A percentile compares a stretch with the other conserved stretches of the same genome.
Evolutionary conservation across 345 rosid species (phyloP).

Genomic region (Citrus medica): DNA sequence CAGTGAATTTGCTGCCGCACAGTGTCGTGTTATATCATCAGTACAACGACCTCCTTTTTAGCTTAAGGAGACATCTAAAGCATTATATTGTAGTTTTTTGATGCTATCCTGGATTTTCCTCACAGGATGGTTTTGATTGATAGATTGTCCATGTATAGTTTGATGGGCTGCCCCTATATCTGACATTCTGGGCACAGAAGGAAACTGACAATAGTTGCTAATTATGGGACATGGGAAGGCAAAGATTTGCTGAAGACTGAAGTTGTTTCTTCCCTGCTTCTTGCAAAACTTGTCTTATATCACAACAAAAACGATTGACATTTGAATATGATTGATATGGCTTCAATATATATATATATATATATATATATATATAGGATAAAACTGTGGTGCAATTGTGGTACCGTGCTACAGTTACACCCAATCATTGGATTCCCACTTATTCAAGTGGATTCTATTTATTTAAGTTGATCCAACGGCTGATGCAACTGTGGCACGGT

Average conservation of each 20-base stretch:
- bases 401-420: too few relatives aligned
- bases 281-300: too few relatives aligned
- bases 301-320: not conserved
- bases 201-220: not conserved
- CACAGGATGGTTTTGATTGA: not conserved
- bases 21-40: not conserved
- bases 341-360: not conserved
- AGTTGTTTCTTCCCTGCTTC: not conserved
- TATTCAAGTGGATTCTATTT: too few relatives aligned
- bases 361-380: too few relatives aligned
- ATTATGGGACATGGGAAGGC: not conserved
- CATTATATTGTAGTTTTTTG: not conserved
- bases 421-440: too few relatives aligned
- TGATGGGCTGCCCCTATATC: not conserved
- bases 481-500: too few relatives aligned
- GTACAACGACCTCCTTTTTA: not conserved
- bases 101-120: not conserved
- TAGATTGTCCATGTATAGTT: slow-evolving; percentile 4
- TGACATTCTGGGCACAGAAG: not conserved
- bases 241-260: not conserved
- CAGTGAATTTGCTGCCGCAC: not conserved
- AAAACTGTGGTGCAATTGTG: too few relatives aligned
- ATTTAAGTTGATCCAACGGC: too few relatives aligned
- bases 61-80: not conserved
- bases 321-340: not conserved